Evolutionary conservation across 2,329 filamentous ascomycete genomes (phyloP), one percentile per base, ranked within the genome.

Genomic region (Pseudogymnoascus sp.): DNA sequence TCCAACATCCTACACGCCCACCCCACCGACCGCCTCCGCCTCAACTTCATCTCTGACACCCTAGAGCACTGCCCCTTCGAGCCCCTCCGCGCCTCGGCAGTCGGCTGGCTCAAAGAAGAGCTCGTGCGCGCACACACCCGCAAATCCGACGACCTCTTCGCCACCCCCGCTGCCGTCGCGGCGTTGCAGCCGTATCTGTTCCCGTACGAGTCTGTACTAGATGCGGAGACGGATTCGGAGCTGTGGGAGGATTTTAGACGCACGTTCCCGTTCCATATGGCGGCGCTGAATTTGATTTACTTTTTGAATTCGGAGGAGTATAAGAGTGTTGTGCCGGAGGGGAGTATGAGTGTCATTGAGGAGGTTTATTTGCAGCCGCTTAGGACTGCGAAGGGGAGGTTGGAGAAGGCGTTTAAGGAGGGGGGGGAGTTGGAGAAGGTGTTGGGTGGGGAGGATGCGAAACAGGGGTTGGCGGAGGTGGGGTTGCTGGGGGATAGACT

Each of bases 41-140:
- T 88, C 13, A 77, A 79, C 29, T 87, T 88, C 65, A 77, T 88
- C 7, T 81, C 85, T 60, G 85, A 88, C 68, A 77, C 87, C 10
- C 73, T 88, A 10, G 84, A 87, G 72, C 85, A 87, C 70, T 87
- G 85, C 75, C 79, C 83, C 66, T 87, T 85, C 67, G 78, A 83
- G 1, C 78, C 80, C 0, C 76, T 88, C 37, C 86, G 86, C 70
- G 85, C 82, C 7, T 84, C 82, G 42, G 85, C 84, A 0, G 78
- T 87, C 4, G 78, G 79, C 3, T 88, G 85, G 85, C 73, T 87
- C 35, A 80, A 83, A 61, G 85, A 87, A 67, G 85, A 87, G 69
- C 74, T 87, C 13, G 76, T 86, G 7, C 71, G 76, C 15, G 66
- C 65, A 1, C 69, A 69, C 37, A 64, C 69, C 31, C 66, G 72